A percentile compares a stretch with the other conserved stretches of the same genome.
phyloP scores from a whole-genome alignment of 2,329 filamentous ascomycete species.

The Keithomyces neogunnii region DNA sequence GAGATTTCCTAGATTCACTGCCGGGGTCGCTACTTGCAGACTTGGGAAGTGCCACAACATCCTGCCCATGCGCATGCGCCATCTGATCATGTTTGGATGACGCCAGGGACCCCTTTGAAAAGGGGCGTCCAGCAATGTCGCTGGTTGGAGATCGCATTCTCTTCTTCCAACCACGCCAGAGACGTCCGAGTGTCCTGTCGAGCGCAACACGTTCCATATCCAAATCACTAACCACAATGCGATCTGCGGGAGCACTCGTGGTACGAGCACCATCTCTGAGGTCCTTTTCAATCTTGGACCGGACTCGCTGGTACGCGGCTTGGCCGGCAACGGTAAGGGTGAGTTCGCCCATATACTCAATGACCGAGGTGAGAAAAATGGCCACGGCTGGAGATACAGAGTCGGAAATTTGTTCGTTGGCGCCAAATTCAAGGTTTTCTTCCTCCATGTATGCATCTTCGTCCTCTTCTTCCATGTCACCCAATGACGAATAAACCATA shows the following conservation, averaged over 20 bases:
- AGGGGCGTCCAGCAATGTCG: constrained; percentile 38
- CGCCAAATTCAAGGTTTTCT: constrained; percentile 57
- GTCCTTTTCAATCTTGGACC: constrained; percentile 49
- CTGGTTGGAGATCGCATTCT: constrained; percentile 53
- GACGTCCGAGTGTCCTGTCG: constrained; percentile 75
- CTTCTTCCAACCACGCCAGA: constrained; percentile 97
- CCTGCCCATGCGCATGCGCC: constrained; percentile 24
- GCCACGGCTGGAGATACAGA: constrained; percentile 83
- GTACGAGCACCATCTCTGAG: constrained; percentile 41
- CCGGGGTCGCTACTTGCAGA: constrained; percentile 5
- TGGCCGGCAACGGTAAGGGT: constrained; percentile 80
- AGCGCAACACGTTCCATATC: constrained; percentile 92
- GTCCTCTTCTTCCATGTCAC: constrained; percentile 96
- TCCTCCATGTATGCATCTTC: constrained; percentile 83
- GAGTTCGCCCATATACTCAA: constrained; percentile 91
- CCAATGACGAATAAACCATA: constrained; percentile 96
- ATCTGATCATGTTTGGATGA: constrained; percentile 25
- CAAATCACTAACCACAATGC: constrained; percentile 75
- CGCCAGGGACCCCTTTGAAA: constrained; percentile 36
- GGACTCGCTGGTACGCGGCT: constrained; percentile 65
- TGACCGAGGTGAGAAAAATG: constrained; percentile 89
- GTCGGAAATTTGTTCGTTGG: constrained; percentile 51
- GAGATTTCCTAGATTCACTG: constrained; percentile 7
- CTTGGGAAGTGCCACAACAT: constrained; percentile 19
- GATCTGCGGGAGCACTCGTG: constrained; percentile 46